Conservation (phyloP, 2,329 filamentous ascomycete species). For the Curvularia verruculosa region DNA sequence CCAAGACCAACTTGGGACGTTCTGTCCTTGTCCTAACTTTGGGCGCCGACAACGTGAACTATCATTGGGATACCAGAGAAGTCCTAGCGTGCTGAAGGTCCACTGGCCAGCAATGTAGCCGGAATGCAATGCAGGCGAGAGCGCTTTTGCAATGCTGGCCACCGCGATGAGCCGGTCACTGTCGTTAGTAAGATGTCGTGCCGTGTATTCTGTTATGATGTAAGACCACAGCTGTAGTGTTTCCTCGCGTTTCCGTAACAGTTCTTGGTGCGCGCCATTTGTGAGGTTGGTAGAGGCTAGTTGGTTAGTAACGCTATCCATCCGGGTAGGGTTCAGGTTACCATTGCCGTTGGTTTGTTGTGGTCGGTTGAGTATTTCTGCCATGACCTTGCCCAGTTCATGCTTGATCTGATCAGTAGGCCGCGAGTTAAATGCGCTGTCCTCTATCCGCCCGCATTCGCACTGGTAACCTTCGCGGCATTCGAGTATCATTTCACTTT, state of each 20-base stretch:
- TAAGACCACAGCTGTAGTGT: conserved; percentile 45
- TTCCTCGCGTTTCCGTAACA: conserved; percentile 33
- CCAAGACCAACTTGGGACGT: conserved; percentile 47
- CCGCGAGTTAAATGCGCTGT: conserved; percentile 39
- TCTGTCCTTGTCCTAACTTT: conserved; percentile 20
- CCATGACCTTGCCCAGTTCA: conserved; percentile 37
- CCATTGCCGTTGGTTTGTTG: conserved; percentile 16
- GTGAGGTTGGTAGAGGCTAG: conserved; percentile 36
- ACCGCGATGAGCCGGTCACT: conserved; percentile 42
- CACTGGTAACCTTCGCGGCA: conserved; percentile 47
- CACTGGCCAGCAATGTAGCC: conserved; percentile 48
- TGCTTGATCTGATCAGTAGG: conserved; percentile 45
- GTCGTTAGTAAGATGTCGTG: conserved; percentile 43
- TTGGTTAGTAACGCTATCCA: conserved; percentile 39
- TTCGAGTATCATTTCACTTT: conserved; percentile 46
- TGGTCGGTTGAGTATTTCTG: conserved; percentile 23
- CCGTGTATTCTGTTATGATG: conserved; percentile 46
- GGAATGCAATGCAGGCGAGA: conserved; percentile 34
- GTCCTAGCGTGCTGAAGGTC: conserved; percentile 43
- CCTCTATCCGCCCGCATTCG: conserved; percentile 45
- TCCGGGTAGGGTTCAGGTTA: conserved; percentile 21
- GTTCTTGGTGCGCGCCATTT: conserved; percentile 24
- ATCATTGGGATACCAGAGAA: conserved; percentile 47
- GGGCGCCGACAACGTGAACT: conserved; percentile 35
- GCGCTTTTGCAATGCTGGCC: conserved; percentile 38